phyloP scores from a whole-genome alignment of 2,329 filamentous ascomycete species.

The Ciborinia camelliae region DNA sequence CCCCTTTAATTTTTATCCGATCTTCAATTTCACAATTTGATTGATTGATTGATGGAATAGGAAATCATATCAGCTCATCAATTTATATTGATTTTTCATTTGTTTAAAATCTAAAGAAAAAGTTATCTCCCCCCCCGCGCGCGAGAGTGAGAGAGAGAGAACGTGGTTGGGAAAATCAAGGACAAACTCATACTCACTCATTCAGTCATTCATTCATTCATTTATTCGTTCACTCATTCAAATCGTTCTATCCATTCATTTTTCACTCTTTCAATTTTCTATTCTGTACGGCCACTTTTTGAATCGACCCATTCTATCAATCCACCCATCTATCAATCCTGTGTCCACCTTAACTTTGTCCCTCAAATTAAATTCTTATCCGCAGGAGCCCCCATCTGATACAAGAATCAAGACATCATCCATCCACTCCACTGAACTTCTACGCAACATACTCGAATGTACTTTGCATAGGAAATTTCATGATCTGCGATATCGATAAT shows the following conservation, averaged over 20 bases:
- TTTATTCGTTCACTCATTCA: neutral
- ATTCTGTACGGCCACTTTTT: neutral
- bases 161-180: neutral
- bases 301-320: neutral
- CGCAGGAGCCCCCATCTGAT: slow-evolving; percentile 2
- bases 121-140: neutral
- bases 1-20: neutral
- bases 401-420: neutral
- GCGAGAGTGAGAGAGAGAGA: too few relatives aligned
- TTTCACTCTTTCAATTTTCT: neutral
- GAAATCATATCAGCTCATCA: neutral
- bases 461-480: neutral
- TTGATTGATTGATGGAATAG: neutral
- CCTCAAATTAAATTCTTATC: slow-evolving; percentile 20
- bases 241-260: neutral
- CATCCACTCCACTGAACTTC: neutral
- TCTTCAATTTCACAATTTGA: neutral
- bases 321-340: slow-evolving; percentile 1
- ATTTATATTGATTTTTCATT: neutral
- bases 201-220: neutral
- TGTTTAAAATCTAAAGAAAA: neutral
- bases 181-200: neutral
- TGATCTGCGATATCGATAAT: slow-evolving; percentile 6
- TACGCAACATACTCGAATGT: slow-evolving; percentile 12
- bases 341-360: neutral